Base-by-base conservation (phyloP, 1,284 basidiomycete species). In the Moesziomyces antarcticus region DNA sequence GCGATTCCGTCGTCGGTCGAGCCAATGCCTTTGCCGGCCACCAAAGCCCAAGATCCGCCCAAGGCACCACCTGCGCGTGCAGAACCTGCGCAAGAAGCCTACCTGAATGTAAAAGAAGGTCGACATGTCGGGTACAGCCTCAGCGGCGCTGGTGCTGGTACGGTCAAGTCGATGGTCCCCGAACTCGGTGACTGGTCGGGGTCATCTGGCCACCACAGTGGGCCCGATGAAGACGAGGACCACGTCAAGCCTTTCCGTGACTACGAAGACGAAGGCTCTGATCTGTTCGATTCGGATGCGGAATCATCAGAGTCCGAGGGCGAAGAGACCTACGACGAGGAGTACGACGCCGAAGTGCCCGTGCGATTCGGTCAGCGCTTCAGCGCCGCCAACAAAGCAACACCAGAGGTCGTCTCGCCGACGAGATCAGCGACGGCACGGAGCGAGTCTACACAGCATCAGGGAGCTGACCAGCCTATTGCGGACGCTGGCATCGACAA, bases 191-290 rank as follows among this genome's bases (percentile, higher is more conserved):
- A 69, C 40, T 73, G 71, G 71, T 67, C 63, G 0, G 55, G 47
- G 3, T 65, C 69, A 4, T 51, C 51, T 8, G 54, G 46, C 8
- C 40, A 51, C 24, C 43, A 40, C 4, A 48, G 44, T 10, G 44
- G 43, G 11, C 44, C 40, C 7, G 48, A 13, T 27, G 43, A 56
- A 22, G 58, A 54, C 4, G 22, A 41, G 18, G 42, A 30, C 2
- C 37, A 10, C 0, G 50, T 27, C 11, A 50, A 44, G 27, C 57
- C 50, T 21, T 73, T 73, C 54, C 48, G 70, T 14, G 70, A 73
- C 27, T 73, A 73, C 43, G 70, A 73, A 16, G 70, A 73, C 40
- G 70, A 73, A 16, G 70, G 57, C 1, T 60, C 70, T 22, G 64
- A 67, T 35, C 50, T 67, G 22, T 68, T 67, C 25, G 64, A 68